A percentile compares a stretch with the other conserved stretches of the same genome.
Conservation (phyloP, 352 stramenopile genomes). For the Pythium rishiriense region DNA sequence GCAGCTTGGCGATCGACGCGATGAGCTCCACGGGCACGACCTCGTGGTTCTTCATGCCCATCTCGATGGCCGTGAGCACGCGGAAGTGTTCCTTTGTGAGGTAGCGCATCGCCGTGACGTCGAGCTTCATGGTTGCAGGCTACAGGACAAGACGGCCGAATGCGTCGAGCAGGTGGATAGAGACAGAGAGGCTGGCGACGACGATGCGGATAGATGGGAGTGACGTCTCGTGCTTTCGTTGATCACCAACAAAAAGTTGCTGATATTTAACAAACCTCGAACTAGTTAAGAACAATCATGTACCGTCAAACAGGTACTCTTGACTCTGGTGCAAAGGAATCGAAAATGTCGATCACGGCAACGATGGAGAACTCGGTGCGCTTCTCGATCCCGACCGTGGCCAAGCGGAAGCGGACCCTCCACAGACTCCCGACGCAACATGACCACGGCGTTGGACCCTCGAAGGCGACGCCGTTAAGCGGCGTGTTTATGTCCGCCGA, state of each 20-base stretch:
- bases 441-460: neutral
- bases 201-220: too few species aligned
- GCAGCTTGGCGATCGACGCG: constrained; percentile 95
- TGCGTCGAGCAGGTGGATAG: too few species aligned
- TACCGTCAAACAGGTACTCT: constrained; percentile 5
- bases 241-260: constrained; percentile 29
- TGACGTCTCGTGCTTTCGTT: constrained; percentile 15
- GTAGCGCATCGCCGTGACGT: constrained; percentile 93
- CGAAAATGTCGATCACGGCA: neutral
- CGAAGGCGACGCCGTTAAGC: neutral
- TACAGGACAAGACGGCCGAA: neutral
- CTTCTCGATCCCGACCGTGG: constrained; percentile 18
- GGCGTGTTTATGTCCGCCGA: constrained; percentile 3
- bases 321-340: neutral
- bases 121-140: constrained; percentile 83
- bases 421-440: neutral
- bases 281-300: neutral
- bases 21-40: constrained; percentile 98
- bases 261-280: constrained; percentile 10
- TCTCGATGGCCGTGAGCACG: constrained; percentile 98
- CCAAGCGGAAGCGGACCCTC: constrained; percentile 24
- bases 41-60: constrained; percentile 99
- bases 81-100: constrained; percentile 96
- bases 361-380: constrained; percentile 9
- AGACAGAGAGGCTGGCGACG: neutral